Evolutionary conservation across 805 yeast genomes (phyloP), one percentile per base, ranked within the genome.

Genomic region (Candida ovalis): DNA sequence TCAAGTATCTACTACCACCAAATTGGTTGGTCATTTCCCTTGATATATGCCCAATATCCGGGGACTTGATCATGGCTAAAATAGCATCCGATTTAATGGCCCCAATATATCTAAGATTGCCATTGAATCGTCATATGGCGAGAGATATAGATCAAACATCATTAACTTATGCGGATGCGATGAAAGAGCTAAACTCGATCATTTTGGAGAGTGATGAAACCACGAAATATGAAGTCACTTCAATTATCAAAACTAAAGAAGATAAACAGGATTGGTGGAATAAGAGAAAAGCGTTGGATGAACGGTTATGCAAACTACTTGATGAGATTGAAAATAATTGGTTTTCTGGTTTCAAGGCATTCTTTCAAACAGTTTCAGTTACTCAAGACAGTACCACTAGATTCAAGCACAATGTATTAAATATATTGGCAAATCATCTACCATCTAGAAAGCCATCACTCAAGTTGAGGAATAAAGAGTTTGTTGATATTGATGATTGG

Each of bases 181-280:
- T 76, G 33, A 51, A 58, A 0, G 80, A 77, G 43, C 61, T 87
- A 38, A 58, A 67, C 3, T 51, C 59, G 0, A 83, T 91, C 6
- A 83, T 90, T 21, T 53, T 63, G 0, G 72, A 73, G 45, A 89
- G 92, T 61, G 81, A 87, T 53, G 56, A 63, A 3, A 78, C 88
- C 0, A 84, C 92, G 0, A 74, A 77, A 19, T 50, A 65, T 0
- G 78, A 75, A 30, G 72, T 77, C 1, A 82, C 89, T 0, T 69
- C 78, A 0, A 60, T 57, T 1, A 78, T 86, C 1, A 69, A 61
- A 3, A 74, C 88, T 0, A 73, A 76, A 40, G 84, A 81, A 38
- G 85, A 82, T 27, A 72, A 89, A 43, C 75, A 74, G 41, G 53
- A 68, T 7, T 92, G 97, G 97, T 94, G 97, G 96, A 73, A 74